A percentile compares a stretch with the other conserved stretches of the same genome.
phyloP scores from a whole-genome alignment of 495 filamentous ascomycete species.

The Aspergillus conjunctus region DNA sequence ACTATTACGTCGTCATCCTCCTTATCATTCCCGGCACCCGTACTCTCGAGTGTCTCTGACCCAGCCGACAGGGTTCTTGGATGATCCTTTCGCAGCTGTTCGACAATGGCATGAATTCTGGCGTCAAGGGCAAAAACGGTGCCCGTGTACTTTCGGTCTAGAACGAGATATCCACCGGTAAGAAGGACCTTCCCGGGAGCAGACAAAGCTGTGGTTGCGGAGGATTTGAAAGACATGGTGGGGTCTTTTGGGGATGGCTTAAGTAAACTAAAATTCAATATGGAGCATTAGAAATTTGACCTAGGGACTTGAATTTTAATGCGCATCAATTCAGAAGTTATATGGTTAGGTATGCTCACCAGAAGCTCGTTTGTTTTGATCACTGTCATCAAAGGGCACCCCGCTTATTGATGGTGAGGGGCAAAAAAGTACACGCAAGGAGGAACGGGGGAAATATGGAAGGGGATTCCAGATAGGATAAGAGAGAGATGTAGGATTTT shows the following conservation, averaged over 20 bases:
- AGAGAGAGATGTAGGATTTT: neutral
- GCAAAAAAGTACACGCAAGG: neutral
- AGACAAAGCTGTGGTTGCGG: slow-evolving; percentile 65
- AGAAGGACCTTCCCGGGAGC: slow-evolving; percentile 96
- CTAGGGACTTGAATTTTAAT: neutral
- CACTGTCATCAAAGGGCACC: slow-evolving; percentile 10
- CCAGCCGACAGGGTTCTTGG: slow-evolving; percentile 27
- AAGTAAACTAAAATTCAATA: neutral
- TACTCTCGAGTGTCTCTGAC: slow-evolving; percentile 22
- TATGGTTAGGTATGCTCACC: neutral
- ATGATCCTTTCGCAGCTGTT: slow-evolving; percentile 49
- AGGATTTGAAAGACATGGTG: slow-evolving; percentile 22
- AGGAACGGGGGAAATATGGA: neutral
- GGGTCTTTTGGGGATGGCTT: neutral
- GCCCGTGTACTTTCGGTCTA: slow-evolving; percentile 84
- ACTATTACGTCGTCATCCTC: slow-evolving; percentile 60
- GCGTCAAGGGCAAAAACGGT: slow-evolving; percentile 94
- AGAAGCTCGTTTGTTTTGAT: slow-evolving; percentile 2
- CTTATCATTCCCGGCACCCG: slow-evolving; percentile 25
- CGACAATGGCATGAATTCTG: slow-evolving; percentile 82
- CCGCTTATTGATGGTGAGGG: slow-evolving; percentile 5
- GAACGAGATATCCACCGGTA: slow-evolving; percentile 91
- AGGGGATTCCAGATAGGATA: neutral
- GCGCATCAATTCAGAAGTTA: neutral
- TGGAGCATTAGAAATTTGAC: neutral